phyloP scores from a whole-genome alignment of 2,329 filamentous ascomycete species.

The Didymellaceae sp. region DNA sequence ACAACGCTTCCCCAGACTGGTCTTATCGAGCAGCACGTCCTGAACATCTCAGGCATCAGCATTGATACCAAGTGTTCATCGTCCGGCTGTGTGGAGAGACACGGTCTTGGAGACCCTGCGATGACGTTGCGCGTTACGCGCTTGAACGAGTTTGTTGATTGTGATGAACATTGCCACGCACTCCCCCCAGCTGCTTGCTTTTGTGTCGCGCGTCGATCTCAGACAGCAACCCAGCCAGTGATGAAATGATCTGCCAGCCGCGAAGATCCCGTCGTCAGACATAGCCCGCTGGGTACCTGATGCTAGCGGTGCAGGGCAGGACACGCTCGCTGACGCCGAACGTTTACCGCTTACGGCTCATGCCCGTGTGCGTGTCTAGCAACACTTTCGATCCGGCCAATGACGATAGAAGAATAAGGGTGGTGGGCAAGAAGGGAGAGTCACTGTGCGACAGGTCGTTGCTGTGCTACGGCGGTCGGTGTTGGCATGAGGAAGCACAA shows the following conservation, averaged over 20 bases:
- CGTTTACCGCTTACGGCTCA: background rate
- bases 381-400: background rate
- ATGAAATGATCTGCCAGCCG: slow-evolving; percentile 37
- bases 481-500: background rate
- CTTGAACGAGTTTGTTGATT: slow-evolving; percentile 21
- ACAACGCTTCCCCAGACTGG: slow-evolving; percentile 6
- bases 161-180: slow-evolving; percentile 27
- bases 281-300: slow-evolving; percentile 21
- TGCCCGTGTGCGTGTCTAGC: too few species aligned
- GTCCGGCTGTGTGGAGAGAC: background rate
- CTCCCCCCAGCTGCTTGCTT: slow-evolving; percentile 14
- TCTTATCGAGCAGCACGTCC: too few species aligned
- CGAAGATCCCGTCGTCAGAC: slow-evolving; percentile 27
- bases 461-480: slow-evolving; percentile 2
- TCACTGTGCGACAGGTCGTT: slow-evolving; percentile 7
- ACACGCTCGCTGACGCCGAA: slow-evolving; percentile 9
- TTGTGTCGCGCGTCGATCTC: slow-evolving; percentile 20
- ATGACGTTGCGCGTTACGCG: slow-evolving; percentile 11
- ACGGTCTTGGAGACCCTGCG: slow-evolving; percentile 3
- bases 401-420: background rate
- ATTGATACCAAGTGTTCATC: background rate
- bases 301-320: slow-evolving; percentile 7
- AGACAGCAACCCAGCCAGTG: slow-evolving; percentile 15
- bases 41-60: background rate
- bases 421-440: background rate